Conservation (phyloP, 2,329 filamentous ascomycete species). For the Aspergillus tubingensis region DNA sequence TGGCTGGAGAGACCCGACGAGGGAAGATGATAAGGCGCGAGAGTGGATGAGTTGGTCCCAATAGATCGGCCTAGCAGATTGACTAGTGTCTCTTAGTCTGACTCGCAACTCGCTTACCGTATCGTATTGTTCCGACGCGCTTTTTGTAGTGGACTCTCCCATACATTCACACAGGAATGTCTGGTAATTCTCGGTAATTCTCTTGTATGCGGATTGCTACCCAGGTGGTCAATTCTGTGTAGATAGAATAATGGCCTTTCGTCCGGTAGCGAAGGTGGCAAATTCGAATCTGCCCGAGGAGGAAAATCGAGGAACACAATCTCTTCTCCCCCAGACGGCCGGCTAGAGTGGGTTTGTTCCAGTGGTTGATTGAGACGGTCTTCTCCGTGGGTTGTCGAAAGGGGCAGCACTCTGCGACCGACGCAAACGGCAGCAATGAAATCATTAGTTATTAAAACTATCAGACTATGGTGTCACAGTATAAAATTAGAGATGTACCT, state of each 20-base stretch:
- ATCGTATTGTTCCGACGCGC: not conserved
- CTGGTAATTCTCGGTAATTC: too few species aligned
- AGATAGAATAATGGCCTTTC: too few species aligned
- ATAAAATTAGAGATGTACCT: too few species aligned
- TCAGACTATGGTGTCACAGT: too few species aligned
- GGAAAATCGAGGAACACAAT: too few species aligned
- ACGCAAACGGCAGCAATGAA: not conserved
- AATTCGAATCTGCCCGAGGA: not conserved
- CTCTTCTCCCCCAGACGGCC: too few species aligned
- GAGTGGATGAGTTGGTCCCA: constrained; percentile 11
- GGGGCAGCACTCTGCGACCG: not conserved
- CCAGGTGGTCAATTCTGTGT: too few species aligned
- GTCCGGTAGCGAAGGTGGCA: too few species aligned
- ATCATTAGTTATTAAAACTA: not conserved
- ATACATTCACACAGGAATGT: not conserved
- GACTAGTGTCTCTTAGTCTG: not conserved
- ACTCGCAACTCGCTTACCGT: not conserved
- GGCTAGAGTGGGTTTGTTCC: not conserved
- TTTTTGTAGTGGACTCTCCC: not conserved
- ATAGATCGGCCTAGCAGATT: constrained; percentile 15
- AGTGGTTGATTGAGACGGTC: not conserved
- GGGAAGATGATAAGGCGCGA: not conserved
- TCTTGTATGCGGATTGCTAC: too few species aligned
- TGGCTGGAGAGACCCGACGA: not conserved
- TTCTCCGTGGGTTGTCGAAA: not conserved